Percentiles rank a stretch among this genome's conserved stretches.
Evolutionary conservation across 2,329 filamentous ascomycete species (phyloP).

Genomic region (Colletotrichum echinochloae): DNA sequence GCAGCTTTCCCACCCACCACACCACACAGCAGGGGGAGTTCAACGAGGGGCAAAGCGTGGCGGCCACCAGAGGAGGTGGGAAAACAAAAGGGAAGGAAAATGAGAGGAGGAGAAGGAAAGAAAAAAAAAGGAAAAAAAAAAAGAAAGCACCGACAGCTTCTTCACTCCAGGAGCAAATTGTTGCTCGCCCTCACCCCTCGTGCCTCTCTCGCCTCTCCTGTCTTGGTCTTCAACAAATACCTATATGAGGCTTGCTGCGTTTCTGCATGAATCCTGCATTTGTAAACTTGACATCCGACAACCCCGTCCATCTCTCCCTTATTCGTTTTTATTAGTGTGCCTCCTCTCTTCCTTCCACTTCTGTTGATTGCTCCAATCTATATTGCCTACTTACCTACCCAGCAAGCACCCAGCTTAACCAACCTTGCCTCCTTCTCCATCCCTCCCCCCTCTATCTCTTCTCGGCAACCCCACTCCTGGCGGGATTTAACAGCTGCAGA

Average conservation of each 20-base stretch:
- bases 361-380: neutral
- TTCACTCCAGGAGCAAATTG: slow-evolving; percentile 33
- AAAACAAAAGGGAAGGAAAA: neutral
- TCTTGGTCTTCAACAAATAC: slow-evolving; percentile 38
- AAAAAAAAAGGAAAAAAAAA: neutral
- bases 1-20: slow-evolving; percentile 14
- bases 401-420: slow-evolving; percentile 1
- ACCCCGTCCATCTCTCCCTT: slow-evolving; percentile 14
- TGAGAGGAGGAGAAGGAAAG: neutral
- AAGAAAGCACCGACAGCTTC: slow-evolving; percentile 9
- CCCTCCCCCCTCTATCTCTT: slow-evolving; percentile 8
- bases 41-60: slow-evolving; percentile 24
- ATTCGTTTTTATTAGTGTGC: slow-evolving; percentile 28
- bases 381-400: neutral
- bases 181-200: slow-evolving; percentile 27
- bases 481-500: slow-evolving; percentile 34
- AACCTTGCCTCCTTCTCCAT: neutral
- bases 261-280: slow-evolving; percentile 30
- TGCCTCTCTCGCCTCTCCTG: slow-evolving; percentile 17
- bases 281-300: slow-evolving; percentile 9
- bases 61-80: neutral
- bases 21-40: slow-evolving; percentile 17
- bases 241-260: slow-evolving; percentile 32
- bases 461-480: slow-evolving; percentile 19
- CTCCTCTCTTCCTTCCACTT: slow-evolving; percentile 9